Percentiles rank a stretch among this genome's conserved stretches.
These are phyloP conservation scores for Picea glauca DNA, from an alignment of 75 land plant species.

Conservation along the genomic window DNA sequence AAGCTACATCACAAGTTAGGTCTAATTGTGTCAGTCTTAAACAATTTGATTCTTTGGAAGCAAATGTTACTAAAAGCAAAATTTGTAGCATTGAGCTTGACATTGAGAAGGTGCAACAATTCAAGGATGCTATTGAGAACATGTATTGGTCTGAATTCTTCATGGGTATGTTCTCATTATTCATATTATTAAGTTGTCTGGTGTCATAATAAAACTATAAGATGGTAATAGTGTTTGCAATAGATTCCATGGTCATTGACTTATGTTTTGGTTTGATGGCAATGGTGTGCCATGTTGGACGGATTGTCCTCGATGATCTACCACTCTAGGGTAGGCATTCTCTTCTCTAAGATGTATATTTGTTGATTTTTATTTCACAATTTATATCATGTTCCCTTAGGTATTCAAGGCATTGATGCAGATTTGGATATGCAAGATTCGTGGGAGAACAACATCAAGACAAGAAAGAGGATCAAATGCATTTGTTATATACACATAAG, in stretches of 20 bases:
- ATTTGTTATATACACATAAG: too few relatives aligned
- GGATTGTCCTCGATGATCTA: conserved; percentile 62
- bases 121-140: conserved; percentile 88
- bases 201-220: too few relatives aligned
- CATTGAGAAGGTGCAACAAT: conserved; percentile 55
- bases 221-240: too few relatives aligned
- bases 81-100: conserved; percentile 75
- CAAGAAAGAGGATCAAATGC: too few relatives aligned
- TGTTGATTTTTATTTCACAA: neutral
- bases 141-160: conserved; percentile 94
- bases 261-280: too few relatives aligned
- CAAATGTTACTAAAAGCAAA: conserved; percentile 52
- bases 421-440: too few relatives aligned
- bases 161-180: too few relatives aligned
- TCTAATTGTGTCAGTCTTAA: too few relatives aligned
- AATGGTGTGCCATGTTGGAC: conserved; percentile 30
- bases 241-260: too few relatives aligned
- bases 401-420: neutral
- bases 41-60: conserved; percentile 27
- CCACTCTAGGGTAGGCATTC: conserved; percentile 89
- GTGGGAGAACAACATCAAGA: too few relatives aligned
- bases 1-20: too few relatives aligned
- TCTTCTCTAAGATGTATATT: neutral
- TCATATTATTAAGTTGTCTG: too few relatives aligned
- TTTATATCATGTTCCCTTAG: neutral